Conservation (phyloP, 2,329 filamentous ascomycete genomes). For the Arthrobotrys musiformis region DNA sequence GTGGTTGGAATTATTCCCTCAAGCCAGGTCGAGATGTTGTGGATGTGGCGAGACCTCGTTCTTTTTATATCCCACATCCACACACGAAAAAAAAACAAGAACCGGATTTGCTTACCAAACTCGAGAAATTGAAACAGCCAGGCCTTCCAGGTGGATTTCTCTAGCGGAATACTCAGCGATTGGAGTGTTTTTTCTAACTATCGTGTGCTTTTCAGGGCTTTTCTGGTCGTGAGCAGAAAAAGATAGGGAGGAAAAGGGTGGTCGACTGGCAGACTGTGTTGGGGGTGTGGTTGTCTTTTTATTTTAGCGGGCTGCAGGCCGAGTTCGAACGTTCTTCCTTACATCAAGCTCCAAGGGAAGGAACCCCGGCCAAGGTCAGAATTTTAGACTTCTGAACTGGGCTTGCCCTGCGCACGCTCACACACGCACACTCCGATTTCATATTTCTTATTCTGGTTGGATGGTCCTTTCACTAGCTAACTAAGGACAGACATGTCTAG, state of each 20-base stretch:
- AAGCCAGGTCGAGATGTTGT: constrained; percentile 5
- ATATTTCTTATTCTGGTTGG: constrained; percentile 38
- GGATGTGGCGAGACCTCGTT: constrained; percentile 28
- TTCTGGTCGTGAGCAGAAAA: background rate
- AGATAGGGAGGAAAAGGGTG: constrained; percentile 11
- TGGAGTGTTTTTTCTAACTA: background rate
- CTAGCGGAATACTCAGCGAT: background rate
- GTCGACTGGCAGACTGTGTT: constrained; percentile 31
- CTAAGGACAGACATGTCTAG: too few species aligned
- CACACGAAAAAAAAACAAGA: background rate
- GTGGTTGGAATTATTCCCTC: constrained; percentile 34
- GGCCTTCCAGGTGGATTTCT: background rate
- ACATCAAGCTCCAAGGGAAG: too few species aligned
- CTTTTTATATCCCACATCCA: background rate
- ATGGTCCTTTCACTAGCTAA: too few species aligned
- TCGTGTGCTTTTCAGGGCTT: constrained; percentile 11
- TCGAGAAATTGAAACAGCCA: constrained; percentile 15
- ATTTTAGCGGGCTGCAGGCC: constrained; percentile 38
- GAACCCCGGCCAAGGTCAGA: constrained; percentile 37
- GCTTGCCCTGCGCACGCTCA: constrained; percentile 20
- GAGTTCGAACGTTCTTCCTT: too few species aligned
- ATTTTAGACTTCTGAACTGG: constrained; percentile 22
- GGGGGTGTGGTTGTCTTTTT: constrained; percentile 54
- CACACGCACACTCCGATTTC: background rate
- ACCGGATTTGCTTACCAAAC: constrained; percentile 19